phyloP scores from a whole-genome alignment of 1,284 basidiomycete species.

The Inonotus obliquus region DNA sequence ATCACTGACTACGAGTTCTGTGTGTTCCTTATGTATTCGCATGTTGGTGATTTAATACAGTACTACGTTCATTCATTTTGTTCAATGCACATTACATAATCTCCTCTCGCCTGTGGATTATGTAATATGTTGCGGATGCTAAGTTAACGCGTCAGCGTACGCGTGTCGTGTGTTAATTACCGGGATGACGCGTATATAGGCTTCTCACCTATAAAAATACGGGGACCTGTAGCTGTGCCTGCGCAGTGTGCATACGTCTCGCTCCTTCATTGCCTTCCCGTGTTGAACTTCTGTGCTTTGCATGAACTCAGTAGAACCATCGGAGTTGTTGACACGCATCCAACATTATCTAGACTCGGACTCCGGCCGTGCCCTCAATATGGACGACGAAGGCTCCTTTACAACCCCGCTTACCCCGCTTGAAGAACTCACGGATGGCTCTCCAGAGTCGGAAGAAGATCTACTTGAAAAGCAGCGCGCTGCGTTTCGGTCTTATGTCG shows the following conservation, averaged over 20 bases:
- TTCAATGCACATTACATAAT: too few species aligned
- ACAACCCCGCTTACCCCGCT: slow-evolving; percentile 42
- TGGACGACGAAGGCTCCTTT: slow-evolving; percentile 27
- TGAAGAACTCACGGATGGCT: slow-evolving; percentile 28
- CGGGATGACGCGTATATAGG: neutral
- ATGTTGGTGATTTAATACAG: too few species aligned
- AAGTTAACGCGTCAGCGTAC: neutral
- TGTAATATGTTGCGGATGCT: neutral
- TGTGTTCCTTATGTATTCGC: too few species aligned
- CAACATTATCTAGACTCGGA: neutral
- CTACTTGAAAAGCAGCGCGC: slow-evolving; percentile 49
- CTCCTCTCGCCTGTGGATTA: too few species aligned
- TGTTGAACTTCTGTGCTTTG: neutral
- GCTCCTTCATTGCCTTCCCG: neutral
- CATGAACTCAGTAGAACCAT: neutral
- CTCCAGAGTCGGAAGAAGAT: slow-evolving; percentile 31
- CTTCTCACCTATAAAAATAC: neutral
- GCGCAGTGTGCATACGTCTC: neutral
- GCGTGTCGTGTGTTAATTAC: neutral
- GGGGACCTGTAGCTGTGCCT: neutral
- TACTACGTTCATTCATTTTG: too few species aligned
- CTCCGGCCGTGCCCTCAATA: neutral
- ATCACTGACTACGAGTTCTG: too few species aligned
- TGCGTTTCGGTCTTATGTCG: slow-evolving; percentile 57
- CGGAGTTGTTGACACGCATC: neutral